These are phyloP conservation scores for Buxus sempervirens DNA, from an alignment of 164 flowering plant genomes.

Conservation along the genomic window DNA sequence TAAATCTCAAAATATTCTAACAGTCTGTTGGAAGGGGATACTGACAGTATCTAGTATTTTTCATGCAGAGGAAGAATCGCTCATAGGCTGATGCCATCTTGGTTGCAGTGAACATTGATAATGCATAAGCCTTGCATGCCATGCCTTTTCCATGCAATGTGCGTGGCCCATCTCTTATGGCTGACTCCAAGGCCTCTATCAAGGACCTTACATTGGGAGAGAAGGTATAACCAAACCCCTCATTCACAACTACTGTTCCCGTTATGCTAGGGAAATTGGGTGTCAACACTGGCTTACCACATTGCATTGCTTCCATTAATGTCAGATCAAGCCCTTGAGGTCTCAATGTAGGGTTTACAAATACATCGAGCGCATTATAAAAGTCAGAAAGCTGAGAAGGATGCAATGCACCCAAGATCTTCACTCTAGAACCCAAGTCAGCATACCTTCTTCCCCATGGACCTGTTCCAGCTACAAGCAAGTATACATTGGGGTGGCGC, in stretches of 20 bases:
- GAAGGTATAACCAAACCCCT: slow-evolving; percentile 45
- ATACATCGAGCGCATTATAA: slow-evolving; percentile 56
- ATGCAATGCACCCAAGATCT: slow-evolving; percentile 42
- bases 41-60: slow-evolving; percentile 35
- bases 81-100: slow-evolving; percentile 66
- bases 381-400: slow-evolving; percentile 34
- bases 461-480: slow-evolving; percentile 61
- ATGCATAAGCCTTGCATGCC: slow-evolving; percentile 33
- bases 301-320: slow-evolving; percentile 56
- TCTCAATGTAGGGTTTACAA: slow-evolving; percentile 61
- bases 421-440: slow-evolving; percentile 39
- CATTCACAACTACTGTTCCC: slow-evolving; percentile 41
- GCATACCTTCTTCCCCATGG: slow-evolving; percentile 52
- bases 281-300: slow-evolving; percentile 55
- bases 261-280: slow-evolving; percentile 55
- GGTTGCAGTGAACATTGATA: slow-evolving; percentile 42
- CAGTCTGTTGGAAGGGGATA: slow-evolving; percentile 45
- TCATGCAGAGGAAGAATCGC: slow-evolving; percentile 56
- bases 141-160: slow-evolving; percentile 35
- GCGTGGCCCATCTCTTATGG: slow-evolving; percentile 32
- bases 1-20: slow-evolving; percentile 8
- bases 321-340: slow-evolving; percentile 70
- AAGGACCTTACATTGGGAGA: slow-evolving; percentile 51
- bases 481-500: slow-evolving; percentile 25
- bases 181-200: slow-evolving; percentile 37